Conservation (phyloP, 768 basidiomycete genomes). For the Pleurotus pulmonarius region DNA sequence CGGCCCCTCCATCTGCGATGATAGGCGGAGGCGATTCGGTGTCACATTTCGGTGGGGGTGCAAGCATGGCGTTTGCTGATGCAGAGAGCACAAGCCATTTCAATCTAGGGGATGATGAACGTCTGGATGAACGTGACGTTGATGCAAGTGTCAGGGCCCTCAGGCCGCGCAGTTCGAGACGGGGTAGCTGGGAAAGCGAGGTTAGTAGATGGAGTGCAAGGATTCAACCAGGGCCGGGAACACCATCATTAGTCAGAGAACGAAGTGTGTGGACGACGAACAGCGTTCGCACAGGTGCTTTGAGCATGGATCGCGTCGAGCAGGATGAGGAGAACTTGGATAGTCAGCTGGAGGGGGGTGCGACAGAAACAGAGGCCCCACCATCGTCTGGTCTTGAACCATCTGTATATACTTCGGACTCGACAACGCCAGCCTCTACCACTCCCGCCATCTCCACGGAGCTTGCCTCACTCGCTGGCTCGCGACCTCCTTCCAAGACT, state of each 20-base stretch:
- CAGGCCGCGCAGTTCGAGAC: conserved; percentile 77
- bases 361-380: conserved; percentile 18
- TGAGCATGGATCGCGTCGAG: conserved; percentile 43
- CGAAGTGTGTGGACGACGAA: conserved; percentile 60
- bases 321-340: conserved; percentile 22
- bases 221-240: conserved; percentile 44
- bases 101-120: conserved; percentile 62
- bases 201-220: conserved; percentile 85
- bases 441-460: neutral
- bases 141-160: conserved; percentile 91
- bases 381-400: neutral
- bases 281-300: conserved; percentile 54
- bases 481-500: neutral
- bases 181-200: conserved; percentile 91
- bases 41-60: conserved; percentile 69
- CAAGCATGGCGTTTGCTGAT: conserved; percentile 42
- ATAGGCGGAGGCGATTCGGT: conserved; percentile 52
- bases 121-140: conserved; percentile 64
- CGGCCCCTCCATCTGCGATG: conserved; percentile 47
- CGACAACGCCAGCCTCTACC: neutral
- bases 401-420: neutral
- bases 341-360: conserved; percentile 11
- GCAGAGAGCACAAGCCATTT: conserved; percentile 68
- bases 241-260: conserved; percentile 44
- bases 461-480: neutral